Conservation (phyloP, 495 filamentous ascomycete species). For the Lepidopterella palustris region DNA sequence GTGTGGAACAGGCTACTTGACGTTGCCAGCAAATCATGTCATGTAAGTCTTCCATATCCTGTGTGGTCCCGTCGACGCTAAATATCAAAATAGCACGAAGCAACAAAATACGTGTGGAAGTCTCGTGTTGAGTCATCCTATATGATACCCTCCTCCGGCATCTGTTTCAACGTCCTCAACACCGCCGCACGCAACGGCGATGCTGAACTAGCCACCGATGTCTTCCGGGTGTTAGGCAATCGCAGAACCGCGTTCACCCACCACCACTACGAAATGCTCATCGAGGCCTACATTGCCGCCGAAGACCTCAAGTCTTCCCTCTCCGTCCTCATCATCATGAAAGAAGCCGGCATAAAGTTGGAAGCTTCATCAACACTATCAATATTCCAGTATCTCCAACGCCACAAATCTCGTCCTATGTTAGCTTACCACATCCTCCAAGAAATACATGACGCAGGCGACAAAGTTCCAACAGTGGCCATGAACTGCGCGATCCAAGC, state of each 20-base stretch:
- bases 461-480: constrained; percentile 48
- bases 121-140: constrained; percentile 50
- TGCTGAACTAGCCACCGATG: constrained; percentile 57
- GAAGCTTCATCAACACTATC: constrained; percentile 50
- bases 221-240: constrained; percentile 48
- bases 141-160: constrained; percentile 58
- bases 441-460: constrained; percentile 42
- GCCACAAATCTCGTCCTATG: constrained; percentile 34
- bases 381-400: constrained; percentile 45
- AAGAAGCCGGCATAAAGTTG: constrained; percentile 48
- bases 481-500: constrained; percentile 60
- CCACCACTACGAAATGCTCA: constrained; percentile 70
- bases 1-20: constrained; percentile 70
- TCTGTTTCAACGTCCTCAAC: constrained; percentile 59
- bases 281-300: constrained; percentile 57
- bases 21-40: constrained; percentile 49
- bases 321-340: constrained; percentile 60
- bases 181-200: constrained; percentile 62
- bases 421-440: constrained; percentile 49
- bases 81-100: constrained; percentile 15
- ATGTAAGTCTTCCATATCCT: constrained; percentile 40
- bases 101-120: constrained; percentile 55
- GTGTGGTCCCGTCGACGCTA: background rate
- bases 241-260: constrained; percentile 46
- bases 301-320: constrained; percentile 41